Conservation (phyloP, 345 rosid species). For the Syzygium oleosum region DNA sequence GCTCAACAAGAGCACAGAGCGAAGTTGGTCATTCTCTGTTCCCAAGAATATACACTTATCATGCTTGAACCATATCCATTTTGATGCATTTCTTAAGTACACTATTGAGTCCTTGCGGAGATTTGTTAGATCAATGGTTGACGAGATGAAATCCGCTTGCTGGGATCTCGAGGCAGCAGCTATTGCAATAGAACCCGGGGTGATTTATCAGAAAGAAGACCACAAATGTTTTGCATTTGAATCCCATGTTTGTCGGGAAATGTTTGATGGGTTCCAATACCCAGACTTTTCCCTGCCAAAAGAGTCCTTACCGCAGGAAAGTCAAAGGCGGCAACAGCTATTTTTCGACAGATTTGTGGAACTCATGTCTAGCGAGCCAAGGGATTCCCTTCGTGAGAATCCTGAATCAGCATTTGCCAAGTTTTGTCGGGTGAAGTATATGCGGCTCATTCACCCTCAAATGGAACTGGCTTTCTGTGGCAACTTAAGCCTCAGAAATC, state of each 20-base stretch:
- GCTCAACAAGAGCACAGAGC: constrained; percentile 40
- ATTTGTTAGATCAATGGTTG: constrained; percentile 21
- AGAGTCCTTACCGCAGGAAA: neutral
- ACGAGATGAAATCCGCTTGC: constrained; percentile 18
- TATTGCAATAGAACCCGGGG: constrained; percentile 10
- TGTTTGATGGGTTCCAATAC: constrained; percentile 22
- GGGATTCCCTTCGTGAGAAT: constrained; percentile 10
- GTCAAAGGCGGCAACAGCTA: neutral
- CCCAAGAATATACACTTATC: constrained; percentile 29
- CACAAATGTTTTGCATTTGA: constrained; percentile 29
- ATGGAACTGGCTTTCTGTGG: constrained; percentile 34
- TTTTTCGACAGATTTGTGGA: constrained; percentile 15
- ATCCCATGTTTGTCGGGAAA: constrained; percentile 16
- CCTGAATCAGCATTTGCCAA: constrained; percentile 25
- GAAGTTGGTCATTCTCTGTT: constrained; percentile 42
- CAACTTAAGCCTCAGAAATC: constrained; percentile 7
- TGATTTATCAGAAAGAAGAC: constrained; percentile 12
- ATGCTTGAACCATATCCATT: constrained; percentile 6
- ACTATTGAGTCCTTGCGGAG: constrained; percentile 18
- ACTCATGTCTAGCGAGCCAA: constrained; percentile 11
- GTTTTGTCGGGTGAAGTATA: constrained; percentile 17
- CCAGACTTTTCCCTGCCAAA: constrained; percentile 6
- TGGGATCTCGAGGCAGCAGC: constrained; percentile 33
- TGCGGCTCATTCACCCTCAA: constrained; percentile 20
- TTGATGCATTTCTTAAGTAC: constrained; percentile 1